Conservation (phyloP, 2,329 filamentous ascomycete genomes). For the Colletotrichum filicis region DNA sequence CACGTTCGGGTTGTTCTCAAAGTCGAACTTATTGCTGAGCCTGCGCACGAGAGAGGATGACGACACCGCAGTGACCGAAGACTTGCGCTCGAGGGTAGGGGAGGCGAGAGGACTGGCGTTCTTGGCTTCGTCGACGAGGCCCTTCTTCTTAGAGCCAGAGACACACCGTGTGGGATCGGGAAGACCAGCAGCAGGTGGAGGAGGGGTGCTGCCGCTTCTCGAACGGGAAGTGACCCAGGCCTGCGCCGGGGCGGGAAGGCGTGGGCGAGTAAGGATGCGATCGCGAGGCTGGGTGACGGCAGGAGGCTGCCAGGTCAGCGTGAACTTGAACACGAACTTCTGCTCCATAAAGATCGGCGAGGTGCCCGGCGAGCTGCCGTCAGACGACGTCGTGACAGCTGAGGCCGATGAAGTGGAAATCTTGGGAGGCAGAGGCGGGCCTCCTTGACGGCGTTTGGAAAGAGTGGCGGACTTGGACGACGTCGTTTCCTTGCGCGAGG, state of each 20-base stretch:
- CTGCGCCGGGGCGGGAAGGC: slow-evolving; percentile 78
- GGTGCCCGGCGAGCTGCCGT: slow-evolving; percentile 65
- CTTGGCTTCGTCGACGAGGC: slow-evolving; percentile 61
- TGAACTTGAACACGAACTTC: slow-evolving; percentile 79
- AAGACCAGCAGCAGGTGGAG: slow-evolving; percentile 47
- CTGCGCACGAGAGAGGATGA: slow-evolving; percentile 29
- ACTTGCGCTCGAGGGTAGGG: slow-evolving; percentile 40
- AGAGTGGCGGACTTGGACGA: slow-evolving; percentile 48
- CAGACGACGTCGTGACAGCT: slow-evolving; percentile 52
- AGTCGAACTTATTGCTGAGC: slow-evolving; percentile 35
- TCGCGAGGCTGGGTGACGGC: slow-evolving; percentile 66
- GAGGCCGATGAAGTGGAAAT: slow-evolving; percentile 41
- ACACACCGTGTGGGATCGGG: slow-evolving; percentile 58
- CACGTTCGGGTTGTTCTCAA: slow-evolving; percentile 22
- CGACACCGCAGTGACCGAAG: slow-evolving; percentile 34
- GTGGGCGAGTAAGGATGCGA: slow-evolving; percentile 73
- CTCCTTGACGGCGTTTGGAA: slow-evolving; percentile 28
- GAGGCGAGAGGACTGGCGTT: slow-evolving; percentile 57
- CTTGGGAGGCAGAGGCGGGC: slow-evolving; percentile 51
- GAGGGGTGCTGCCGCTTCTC: slow-evolving; percentile 51
- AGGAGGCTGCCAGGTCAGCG: slow-evolving; percentile 71
- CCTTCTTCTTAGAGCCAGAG: slow-evolving; percentile 57
- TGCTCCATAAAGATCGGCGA: slow-evolving; percentile 65
- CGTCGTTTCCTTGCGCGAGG: slow-evolving; percentile 61
- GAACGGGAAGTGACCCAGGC: slow-evolving; percentile 62